These are phyloP conservation scores for Cryphonectria nitschkei DNA, from an alignment of 2,329 filamentous ascomycete species.

Conservation along the genomic window DNA sequence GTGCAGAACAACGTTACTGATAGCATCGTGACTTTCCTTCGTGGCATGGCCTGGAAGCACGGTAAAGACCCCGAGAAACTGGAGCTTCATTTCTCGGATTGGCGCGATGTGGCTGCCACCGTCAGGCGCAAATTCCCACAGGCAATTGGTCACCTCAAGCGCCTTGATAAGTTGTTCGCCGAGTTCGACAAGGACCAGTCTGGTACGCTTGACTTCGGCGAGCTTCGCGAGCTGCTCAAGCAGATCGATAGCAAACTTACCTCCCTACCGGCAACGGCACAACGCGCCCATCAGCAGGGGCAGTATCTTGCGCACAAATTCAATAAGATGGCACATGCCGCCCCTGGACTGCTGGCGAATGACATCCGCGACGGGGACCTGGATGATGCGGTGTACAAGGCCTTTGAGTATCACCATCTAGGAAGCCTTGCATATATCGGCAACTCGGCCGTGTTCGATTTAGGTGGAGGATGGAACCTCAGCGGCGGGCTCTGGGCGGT, in stretches of 20 bases:
- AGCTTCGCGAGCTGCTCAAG: constrained; percentile 82
- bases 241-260: constrained; percentile 97
- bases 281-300: constrained; percentile 95
- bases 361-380: constrained; percentile 86
- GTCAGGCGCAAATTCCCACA: constrained; percentile 92
- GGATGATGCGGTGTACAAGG: constrained; percentile 89
- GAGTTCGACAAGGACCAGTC: constrained; percentile 92
- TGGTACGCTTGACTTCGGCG: constrained; percentile 91
- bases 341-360: constrained; percentile 76
- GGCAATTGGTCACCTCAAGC: constrained; percentile 81
- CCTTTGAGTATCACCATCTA: constrained; percentile 92
- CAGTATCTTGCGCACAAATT: constrained; percentile 91
- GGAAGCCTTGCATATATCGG: constrained; percentile 94
- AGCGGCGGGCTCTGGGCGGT: constrained; percentile 88
- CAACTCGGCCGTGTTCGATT: constrained; percentile 94
- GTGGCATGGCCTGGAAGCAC: constrained; percentile 86
- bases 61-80: constrained; percentile 89
- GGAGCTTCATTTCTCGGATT: constrained; percentile 84
- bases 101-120: constrained; percentile 80
- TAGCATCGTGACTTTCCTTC: constrained; percentile 87
- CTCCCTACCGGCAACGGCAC: constrained; percentile 90
- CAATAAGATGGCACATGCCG: constrained; percentile 82
- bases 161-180: constrained; percentile 87
- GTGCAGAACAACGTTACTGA: constrained; percentile 97
- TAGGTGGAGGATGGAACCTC: constrained; percentile 75